Evolutionary conservation across 345 rosid species (phyloP).

Genomic region (Ricinus communis): DNA sequence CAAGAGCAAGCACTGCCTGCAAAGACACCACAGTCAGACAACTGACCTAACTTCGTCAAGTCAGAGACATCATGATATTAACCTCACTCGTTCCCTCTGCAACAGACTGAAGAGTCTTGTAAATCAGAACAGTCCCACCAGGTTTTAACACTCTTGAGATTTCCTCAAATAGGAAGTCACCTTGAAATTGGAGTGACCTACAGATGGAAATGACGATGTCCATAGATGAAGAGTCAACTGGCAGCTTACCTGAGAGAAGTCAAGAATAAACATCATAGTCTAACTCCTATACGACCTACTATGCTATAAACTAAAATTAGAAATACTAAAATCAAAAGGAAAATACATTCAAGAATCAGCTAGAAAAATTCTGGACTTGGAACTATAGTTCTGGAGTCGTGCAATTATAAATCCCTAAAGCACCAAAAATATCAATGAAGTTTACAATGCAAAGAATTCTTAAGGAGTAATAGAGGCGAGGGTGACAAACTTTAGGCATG

Average conservation of each 20-base stretch:
- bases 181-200: conserved; percentile 55
- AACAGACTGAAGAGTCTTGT: conserved; percentile 33
- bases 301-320: neutral
- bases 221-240: conserved; percentile 58
- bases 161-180: conserved; percentile 47
- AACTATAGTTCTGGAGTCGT: neutral
- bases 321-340: neutral
- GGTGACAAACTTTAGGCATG: neutral
- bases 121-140: conserved; percentile 57
- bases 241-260: conserved; percentile 55
- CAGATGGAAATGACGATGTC: conserved; percentile 50
- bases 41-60: neutral
- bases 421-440: neutral
- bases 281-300: too few relatives aligned
- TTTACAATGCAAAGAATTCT: neutral
- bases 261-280: conserved; percentile 13
- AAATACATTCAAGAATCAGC: neutral
- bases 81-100: conserved; percentile 48
- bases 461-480: neutral
- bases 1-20: conserved; percentile 49
- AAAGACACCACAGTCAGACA: conserved; percentile 19
- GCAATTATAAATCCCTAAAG: neutral
- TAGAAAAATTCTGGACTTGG: neutral
- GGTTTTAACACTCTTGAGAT: conserved; percentile 69
- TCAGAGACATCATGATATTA: neutral